Percentiles rank a stretch among this genome's conserved stretches.
Conservation (phyloP, 768 basidiomycete genomes). For the Tulasnella sp. region DNA sequence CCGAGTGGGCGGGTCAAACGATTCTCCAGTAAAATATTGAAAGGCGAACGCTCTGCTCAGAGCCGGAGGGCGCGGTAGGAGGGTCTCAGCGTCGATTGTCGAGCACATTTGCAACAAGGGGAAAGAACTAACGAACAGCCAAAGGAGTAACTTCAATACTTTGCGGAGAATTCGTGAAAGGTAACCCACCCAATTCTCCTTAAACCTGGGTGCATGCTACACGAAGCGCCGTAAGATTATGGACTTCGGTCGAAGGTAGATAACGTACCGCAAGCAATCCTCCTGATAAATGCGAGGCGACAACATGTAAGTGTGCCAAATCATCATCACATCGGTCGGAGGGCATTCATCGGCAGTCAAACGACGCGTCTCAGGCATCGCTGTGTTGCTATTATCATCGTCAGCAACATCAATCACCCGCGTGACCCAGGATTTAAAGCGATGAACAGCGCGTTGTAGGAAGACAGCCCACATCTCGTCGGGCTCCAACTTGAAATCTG, state of each 20-base stretch:
- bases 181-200: neutral
- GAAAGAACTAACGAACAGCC: neutral
- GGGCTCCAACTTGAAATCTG: neutral
- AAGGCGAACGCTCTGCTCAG: neutral
- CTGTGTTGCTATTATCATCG: neutral
- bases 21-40: constrained; percentile 4
- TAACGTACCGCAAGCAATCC: constrained; percentile 15
- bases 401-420: neutral
- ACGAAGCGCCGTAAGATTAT: neutral
- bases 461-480: constrained; percentile 20
- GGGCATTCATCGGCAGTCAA: constrained; percentile 5
- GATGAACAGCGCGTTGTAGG: constrained; percentile 17
- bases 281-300: constrained; percentile 20
- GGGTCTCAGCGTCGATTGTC: constrained; percentile 13
- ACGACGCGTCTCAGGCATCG: too few species aligned
- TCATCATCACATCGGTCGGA: constrained; percentile 20
- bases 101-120: constrained; percentile 12
- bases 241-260: neutral
- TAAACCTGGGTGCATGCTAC: neutral
- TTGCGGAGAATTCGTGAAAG: neutral
- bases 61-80: constrained; percentile 13
- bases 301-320: constrained; percentile 12
- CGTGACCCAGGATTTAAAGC: constrained; percentile 17
- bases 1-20: constrained; percentile 6
- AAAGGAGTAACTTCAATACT: neutral